Percentiles rank a stretch among this genome's conserved stretches.
Conservation (phyloP, 2,329 filamentous ascomycete species). For the Neurospora crassa region DNA sequence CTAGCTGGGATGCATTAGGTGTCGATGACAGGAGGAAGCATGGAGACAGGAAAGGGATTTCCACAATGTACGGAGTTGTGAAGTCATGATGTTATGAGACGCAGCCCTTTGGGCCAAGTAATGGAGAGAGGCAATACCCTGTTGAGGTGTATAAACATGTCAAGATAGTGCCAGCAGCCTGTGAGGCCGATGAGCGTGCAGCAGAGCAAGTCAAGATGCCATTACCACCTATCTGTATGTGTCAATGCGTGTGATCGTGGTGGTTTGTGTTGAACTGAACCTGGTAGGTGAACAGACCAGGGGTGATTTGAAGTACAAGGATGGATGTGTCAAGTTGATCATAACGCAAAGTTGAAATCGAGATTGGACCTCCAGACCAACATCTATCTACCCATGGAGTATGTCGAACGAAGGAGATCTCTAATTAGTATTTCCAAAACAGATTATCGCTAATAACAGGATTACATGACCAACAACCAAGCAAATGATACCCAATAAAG, state of each 20-base stretch:
- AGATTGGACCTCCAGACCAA: not conserved
- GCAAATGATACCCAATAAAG: not conserved
- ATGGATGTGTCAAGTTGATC: not conserved
- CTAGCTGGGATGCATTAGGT: not conserved
- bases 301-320: not conserved
- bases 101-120: not conserved
- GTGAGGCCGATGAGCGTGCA: not conserved
- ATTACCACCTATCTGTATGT: not conserved
- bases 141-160: not conserved
- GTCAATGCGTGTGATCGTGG: not conserved
- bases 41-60: not conserved
- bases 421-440: not conserved
- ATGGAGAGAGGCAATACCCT: not conserved
- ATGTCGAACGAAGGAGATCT: not conserved
- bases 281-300: not conserved
- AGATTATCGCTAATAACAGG: not conserved
- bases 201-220: not conserved
- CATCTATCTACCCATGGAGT: not conserved
- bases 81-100: not conserved
- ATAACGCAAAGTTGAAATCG: not conserved
- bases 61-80: not conserved
- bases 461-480: not conserved
- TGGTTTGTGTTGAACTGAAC: not conserved
- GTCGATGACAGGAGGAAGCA: not conserved
- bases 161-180: not conserved